Evolutionary conservation across 164 flowering plant genomes (phyloP).

Genomic region (Chloranthus sessilifolius): DNA sequence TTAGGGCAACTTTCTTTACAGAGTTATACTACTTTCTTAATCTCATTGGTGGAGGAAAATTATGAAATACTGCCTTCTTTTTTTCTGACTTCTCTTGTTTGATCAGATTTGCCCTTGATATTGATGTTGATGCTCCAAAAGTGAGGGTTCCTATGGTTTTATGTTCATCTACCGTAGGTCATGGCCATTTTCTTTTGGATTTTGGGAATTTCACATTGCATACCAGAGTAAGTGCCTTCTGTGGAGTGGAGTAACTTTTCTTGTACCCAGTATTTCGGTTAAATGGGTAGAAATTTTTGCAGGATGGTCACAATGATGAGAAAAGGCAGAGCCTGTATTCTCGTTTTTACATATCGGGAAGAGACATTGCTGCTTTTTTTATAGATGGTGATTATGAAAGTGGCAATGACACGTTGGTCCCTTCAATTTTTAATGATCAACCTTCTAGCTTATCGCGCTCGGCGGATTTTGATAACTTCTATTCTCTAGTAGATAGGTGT

Average conservation of each 20-base stretch:
- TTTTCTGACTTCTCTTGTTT: no score
- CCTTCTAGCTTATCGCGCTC: slow-evolving; percentile 20
- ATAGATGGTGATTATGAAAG: slow-evolving; percentile 44
- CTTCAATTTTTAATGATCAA: slow-evolving; percentile 21
- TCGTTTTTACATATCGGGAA: slow-evolving; percentile 85
- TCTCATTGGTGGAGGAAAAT: no score
- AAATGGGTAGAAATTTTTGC: slow-evolving; percentile 16
- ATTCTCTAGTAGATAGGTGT: slow-evolving; percentile 80
- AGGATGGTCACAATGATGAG: slow-evolving; percentile 61
- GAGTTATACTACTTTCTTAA: no score
- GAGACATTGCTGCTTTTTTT: slow-evolving; percentile 93
- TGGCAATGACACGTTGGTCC: slow-evolving; percentile 30
- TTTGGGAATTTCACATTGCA: slow-evolving; percentile 93
- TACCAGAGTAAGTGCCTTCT: slow-evolving; percentile 51
- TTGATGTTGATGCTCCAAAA: slow-evolving; percentile 99
- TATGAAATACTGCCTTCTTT: no score
- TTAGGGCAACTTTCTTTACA: no score
- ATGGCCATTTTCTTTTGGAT: slow-evolving; percentile 82
- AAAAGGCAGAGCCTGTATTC: slow-evolving; percentile 67
- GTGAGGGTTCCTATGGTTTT: slow-evolving; percentile 73
- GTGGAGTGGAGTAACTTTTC: no score
- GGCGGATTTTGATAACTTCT: slow-evolving; percentile 36
- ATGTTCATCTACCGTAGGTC: slow-evolving; percentile 34
- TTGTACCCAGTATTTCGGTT: background rate
- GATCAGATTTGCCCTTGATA: slow-evolving; percentile 88